Base-by-base conservation (phyloP, 139 green algal genomes). In the Gonium pectorale region DNA sequence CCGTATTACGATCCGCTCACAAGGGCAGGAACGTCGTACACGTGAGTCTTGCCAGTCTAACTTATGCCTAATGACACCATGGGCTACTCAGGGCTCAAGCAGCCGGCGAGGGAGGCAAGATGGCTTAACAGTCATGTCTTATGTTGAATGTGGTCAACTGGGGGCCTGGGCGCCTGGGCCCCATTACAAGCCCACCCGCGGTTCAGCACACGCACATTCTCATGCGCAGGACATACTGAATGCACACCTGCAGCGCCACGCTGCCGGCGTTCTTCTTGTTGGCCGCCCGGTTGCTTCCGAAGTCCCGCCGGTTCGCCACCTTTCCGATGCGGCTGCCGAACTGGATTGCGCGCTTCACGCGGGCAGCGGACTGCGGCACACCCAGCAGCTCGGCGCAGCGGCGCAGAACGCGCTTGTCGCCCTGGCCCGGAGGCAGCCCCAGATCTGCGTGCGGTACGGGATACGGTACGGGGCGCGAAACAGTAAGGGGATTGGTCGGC, bases 331-430 rank as follows among this genome's bases (percentile, higher is more conserved):
- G 87, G 26, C 49, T 96, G 29, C 96, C 96, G 86, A 99, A 99
- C 89, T 99, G 96, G 59, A 98, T 98, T 26, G 96, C 96, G 0
- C 97, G 91, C 90, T 99, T 99, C 4, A 91, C 87, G 0, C 95
- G 87, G 5, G 15, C 74, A 3, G 97, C 92, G 21, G 95, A 92
- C 5, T 82, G 40, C 0, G 86, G 88, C 60, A 98, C 88, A 0
- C 96, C 95, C 56, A 96, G 86, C 52, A 31, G 38, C 17, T 67
- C 43, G 67, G 98, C 84, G 4, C 87, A 89, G 13, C 88, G 64
- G 2, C 97, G 89, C 67, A 99, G 87, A n/a, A 98, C 54, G n/a
- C 63, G 80, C 91, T 99, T 99, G 91, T 99, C 96, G 7, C 96
- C 96, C 24, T 71, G 66, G n/a, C 95, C 88, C 75, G 78, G 43